phyloP scores from a whole-genome alignment of 129 eudicot genomes.

The Flaveria robusta region DNA sequence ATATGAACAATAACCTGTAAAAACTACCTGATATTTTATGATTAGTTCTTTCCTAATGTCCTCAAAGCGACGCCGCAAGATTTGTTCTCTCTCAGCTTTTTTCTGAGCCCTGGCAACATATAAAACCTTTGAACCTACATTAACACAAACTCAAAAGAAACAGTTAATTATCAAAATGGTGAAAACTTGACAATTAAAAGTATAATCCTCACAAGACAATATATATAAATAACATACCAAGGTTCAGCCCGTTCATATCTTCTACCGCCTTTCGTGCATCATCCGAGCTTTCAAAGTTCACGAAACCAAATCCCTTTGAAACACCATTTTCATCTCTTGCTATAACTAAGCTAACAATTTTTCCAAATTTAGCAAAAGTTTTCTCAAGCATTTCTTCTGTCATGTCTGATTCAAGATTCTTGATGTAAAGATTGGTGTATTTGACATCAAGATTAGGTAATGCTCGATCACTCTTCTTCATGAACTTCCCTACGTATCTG shows the following conservation, averaged over 20 bases:
- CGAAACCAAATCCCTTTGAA: constrained; percentile 92
- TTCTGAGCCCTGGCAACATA: constrained; percentile 92
- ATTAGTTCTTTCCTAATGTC: constrained; percentile 74
- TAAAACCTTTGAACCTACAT: constrained; percentile 64
- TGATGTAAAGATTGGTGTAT: constrained; percentile 74
- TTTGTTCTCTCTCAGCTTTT: constrained; percentile 78
- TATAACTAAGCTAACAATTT: constrained; percentile 66
- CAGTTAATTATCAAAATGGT: not conserved
- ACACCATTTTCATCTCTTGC: constrained; percentile 64
- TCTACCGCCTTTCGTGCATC: constrained; percentile 71
- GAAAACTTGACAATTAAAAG: not conserved
- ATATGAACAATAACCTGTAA: not conserved
- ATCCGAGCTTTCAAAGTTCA: constrained; percentile 71
- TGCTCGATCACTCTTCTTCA: constrained; percentile 68
- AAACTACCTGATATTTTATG: constrained; percentile 59
- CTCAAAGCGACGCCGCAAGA: constrained; percentile 67
- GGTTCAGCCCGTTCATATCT: constrained; percentile 64
- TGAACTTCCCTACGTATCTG: constrained; percentile 72
- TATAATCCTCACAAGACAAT: constrained; percentile 3
- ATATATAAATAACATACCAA: constrained; percentile 47
- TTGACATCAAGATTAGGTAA: constrained; percentile 48
- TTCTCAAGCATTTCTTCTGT: constrained; percentile 62
- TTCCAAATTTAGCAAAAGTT: constrained; percentile 71
- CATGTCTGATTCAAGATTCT: constrained; percentile 66
- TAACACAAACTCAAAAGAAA: constrained; percentile 12